Evolutionary conservation across 805 yeast genomes (phyloP), one percentile per base, ranked within the genome.

Genomic region (Wickerhamomyces subpelliculosus): DNA sequence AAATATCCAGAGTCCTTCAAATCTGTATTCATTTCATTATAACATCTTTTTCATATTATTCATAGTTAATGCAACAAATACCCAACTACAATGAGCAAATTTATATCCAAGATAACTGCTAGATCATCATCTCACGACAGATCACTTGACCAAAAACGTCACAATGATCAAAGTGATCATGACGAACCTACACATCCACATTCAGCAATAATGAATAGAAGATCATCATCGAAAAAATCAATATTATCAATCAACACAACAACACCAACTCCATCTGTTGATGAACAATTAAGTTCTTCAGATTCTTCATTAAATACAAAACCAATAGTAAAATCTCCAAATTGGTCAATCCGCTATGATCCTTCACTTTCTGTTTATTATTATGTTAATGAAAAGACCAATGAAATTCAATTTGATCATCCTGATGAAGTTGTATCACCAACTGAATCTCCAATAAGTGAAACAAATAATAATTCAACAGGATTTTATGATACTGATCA

Each of bases 351-450:
- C 4, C 39, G 50, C 17, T 50, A 41, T 37, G 69, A 65, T 34
- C 39, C 52, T 0, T 46, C 50, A 3, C 45, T 64, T 11, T 43
- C 59, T 5, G 62, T 56, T 29, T 53, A 59, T 34, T 62, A 60
- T 43, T 65, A 54, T 41, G 30, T 58, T 16, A 62, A 65, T 42
- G 39, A 46, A 2, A 36, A 36, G 16, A 59, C 61, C 1, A 51
- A 52, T 25, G 52, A 58, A 8, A 48, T 59, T 4, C 55, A 63
- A 30, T 65, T 59, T 42, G 70, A 65, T 41, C 60, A 54, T 26
- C 68, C 71, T 0, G 57, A 60, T 41, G 71, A 65, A 40, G 69
- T 65, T 5, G 52, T 55, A 13, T 45, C 52, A 0, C 42, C 51
- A 8, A 18, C 25, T 4, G 21, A 27, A 7, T 36, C 41, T 1